Evolutionary conservation across 768 basidiomycete genomes (phyloP), one percentile per base, ranked within the genome.

Genomic region (Lentinula detonsa): DNA sequence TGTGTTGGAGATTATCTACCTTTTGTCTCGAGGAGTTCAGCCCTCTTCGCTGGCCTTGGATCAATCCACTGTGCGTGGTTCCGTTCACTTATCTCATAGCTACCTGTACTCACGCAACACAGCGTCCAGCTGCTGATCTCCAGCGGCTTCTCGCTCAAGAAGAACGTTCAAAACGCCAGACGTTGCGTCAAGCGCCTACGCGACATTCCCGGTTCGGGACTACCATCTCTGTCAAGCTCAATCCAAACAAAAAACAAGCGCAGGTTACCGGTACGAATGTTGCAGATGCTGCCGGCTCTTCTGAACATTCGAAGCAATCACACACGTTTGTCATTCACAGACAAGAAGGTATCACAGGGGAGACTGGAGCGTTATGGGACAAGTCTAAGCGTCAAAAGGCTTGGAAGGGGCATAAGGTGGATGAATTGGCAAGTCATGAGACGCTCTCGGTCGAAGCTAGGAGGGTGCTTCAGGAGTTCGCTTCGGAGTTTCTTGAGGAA

Each of bases 151-250:
- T 99, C 15, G 87, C 85, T 3, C 74, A 80, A 37, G 97, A 99
- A 75, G 85, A 85, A 63, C 82, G 81, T 60, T 78, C 77, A 45
- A 87, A 86, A 62, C 78, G 80, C 37, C 78, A 84, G 58, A 70
- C 81, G 28, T 78, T 83, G 0, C 80, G 84, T 52, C 75, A 75
- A 40, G 74, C 79, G 16, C 75, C 86, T 56, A 91, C 93, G 21
- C 84, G 97, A 35, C 97, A 99, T 74, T 93, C 94, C 28, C 86
- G 95, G 52, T 99, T 99, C 73, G 97, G 97, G 1, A 98, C 97
- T 2, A 98, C 95, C 8, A 88, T 98, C 64, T 76, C 89, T 21
- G 88, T 99, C 57, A 84, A 80, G 63, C 77, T 90, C 46, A 89
- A 87, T 61, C 71, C 85, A 13, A 82, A 80, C 64, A 85, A 82